A percentile compares a stretch with the other conserved stretches of the same genome.
These are phyloP conservation scores for Verruconis gallopava DNA, from an alignment of 2,329 filamentous ascomycete genomes.

Conservation along the genomic window DNA sequence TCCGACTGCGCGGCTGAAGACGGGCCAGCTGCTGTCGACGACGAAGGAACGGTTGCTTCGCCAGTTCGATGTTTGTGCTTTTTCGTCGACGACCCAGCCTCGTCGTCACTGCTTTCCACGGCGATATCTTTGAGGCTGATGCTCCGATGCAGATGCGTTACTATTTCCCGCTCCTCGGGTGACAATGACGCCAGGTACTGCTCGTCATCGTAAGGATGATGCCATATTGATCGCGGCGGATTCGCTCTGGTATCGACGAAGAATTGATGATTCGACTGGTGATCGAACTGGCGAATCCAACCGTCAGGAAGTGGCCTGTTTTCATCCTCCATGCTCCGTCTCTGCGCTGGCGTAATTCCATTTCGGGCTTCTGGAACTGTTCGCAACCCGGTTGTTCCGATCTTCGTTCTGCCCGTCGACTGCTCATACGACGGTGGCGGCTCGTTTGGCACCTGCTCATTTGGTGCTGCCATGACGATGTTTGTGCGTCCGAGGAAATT, in stretches of 20 bases:
- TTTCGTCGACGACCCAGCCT: conserved; percentile 19
- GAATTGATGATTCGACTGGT: conserved; percentile 43
- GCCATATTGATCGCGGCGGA: conserved; percentile 47
- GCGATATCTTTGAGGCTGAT: conserved; percentile 28
- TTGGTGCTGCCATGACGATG: not conserved
- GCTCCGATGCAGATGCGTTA: conserved; percentile 26
- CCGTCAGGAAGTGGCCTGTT: conserved; percentile 39
- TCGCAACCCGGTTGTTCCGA: not conserved
- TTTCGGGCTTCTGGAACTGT: conserved; percentile 24
- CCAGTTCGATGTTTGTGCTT: conserved; percentile 7
- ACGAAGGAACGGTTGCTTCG: conserved; percentile 1
- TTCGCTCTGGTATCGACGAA: conserved; percentile 45
- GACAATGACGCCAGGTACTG: conserved; percentile 37
- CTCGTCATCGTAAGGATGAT: conserved; percentile 48
- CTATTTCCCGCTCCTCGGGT: conserved; percentile 35
- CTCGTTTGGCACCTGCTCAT: not conserved
- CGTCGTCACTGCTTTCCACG: conserved; percentile 35
- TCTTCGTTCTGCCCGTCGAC: no score
- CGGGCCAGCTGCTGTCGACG: conserved; percentile 11
- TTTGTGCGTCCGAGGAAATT: no score
- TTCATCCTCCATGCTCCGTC: conserved; percentile 52
- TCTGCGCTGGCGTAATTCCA: conserved; percentile 39
- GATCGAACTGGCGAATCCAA: conserved; percentile 46
- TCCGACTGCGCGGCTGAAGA: conserved; percentile 11
- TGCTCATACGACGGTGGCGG: not conserved